Evolutionary conservation across 108 stramenopile species (phyloP), one percentile per base, ranked within the genome.

Genomic region (Fragilaria radians): DNA sequence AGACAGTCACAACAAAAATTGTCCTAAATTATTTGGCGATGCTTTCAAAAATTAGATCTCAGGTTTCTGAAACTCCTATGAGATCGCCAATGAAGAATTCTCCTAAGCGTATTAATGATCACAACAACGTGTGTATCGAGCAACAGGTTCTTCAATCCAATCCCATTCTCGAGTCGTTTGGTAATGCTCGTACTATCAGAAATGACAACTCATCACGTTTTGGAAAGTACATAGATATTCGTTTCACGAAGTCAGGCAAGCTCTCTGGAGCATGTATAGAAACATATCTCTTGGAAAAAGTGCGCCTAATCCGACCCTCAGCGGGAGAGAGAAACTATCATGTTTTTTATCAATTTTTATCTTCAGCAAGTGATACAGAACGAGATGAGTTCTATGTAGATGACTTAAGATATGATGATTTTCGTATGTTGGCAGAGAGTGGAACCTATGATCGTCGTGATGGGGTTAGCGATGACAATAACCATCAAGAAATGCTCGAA

Each of bases 151-250:
- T 93, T 22, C 68, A 80, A 53, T 86, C 81, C 61, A 86, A 86
- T 46, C 88, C 86, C 18, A 71, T 94, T 34, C 66, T 94, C 7
- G 92, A 94, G 65, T 76, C 86, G 0, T 94, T 94, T 57, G 92
- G 92, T 1, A 94, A 94, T 66, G 92, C 92, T 24, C 71, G 78
- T 32, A 90, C 88, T 19, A 73, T 74, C n/a, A 47, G 87, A 21
- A 93, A 89, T 61, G 78, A 94, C 73, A 98, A 98, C 58, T 88
- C 87, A n/a, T 77, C 77, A 5, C 72, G 96, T 0, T 97, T 97
- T 65, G 96, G 95, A 5, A 97, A 97, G 65, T 90, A 86, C 55
- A 93, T 94, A 46, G 75, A 80, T 42, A 57, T 79, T 57, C 70
- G 77, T 19, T 79, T 84, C 23, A 33, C 23, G 18, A 7, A 50